phyloP scores from a whole-genome alignment of 1,284 basidiomycete species.

The Ceratobasidium sp. region DNA sequence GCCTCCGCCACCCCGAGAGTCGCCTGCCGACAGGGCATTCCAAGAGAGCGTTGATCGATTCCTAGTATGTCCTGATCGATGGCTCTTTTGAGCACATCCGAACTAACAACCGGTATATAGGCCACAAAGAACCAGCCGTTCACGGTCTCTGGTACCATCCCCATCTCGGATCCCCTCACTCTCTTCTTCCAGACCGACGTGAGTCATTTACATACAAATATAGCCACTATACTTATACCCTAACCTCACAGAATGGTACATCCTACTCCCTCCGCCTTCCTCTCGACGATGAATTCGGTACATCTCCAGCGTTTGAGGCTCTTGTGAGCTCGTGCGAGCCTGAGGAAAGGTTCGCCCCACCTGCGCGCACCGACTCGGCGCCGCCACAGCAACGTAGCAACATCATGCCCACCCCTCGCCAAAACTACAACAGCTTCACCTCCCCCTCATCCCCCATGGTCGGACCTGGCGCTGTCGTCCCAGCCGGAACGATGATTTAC shows the following conservation, averaged over 20 bases:
- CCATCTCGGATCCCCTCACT: slow-evolving; percentile 68
- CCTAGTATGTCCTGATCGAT: slow-evolving; percentile 51
- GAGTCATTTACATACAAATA: slow-evolving; percentile 47
- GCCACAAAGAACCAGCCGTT: slow-evolving; percentile 69
- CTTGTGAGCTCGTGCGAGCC: slow-evolving; percentile 72
- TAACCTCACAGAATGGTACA: slow-evolving; percentile 68
- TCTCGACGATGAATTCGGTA: slow-evolving; percentile 75
- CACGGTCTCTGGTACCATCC: slow-evolving; percentile 73
- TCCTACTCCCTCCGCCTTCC: slow-evolving; percentile 83
- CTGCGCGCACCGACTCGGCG: slow-evolving; percentile 36
- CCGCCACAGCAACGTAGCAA: slow-evolving; percentile 22
- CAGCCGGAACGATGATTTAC: slow-evolving; percentile 33
- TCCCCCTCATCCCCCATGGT: slow-evolving; percentile 38
- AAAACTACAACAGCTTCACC: slow-evolving; percentile 32
- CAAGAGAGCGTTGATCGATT: slow-evolving; percentile 67
- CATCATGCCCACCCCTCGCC: slow-evolving; percentile 33
- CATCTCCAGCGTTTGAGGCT: slow-evolving; percentile 80
- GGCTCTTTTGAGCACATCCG: neutral
- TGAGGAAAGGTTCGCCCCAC: slow-evolving; percentile 53
- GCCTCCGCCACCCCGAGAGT: slow-evolving; percentile 40
- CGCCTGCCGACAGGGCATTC: slow-evolving; percentile 65
- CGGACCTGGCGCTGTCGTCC: slow-evolving; percentile 30
- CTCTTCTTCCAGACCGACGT: slow-evolving; percentile 84
- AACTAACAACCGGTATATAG: slow-evolving; percentile 8
- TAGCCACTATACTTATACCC: slow-evolving; percentile 17